Evolutionary conservation across 768 basidiomycete genomes (phyloP).

Genomic region (Collybiopsis confluens): DNA sequence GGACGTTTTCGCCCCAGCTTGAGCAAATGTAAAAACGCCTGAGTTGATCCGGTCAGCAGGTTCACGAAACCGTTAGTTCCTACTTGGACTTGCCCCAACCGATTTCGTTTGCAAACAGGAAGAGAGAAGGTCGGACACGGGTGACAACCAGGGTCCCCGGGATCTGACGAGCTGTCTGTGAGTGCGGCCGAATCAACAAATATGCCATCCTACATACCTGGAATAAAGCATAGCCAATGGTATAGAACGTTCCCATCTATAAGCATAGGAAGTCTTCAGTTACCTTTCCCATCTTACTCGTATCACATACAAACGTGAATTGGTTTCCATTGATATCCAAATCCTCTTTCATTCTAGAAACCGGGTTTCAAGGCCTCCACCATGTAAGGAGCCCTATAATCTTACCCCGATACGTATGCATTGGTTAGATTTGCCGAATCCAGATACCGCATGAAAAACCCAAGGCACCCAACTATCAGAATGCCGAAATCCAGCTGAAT

Average conservation of each 20-base stretch:
- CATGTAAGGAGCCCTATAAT: neutral
- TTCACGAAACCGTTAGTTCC: neutral
- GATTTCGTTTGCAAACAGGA: conserved; percentile 16
- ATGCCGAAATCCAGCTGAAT: conserved; percentile 20
- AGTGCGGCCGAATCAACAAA: too few species aligned
- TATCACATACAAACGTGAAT: conserved; percentile 16
- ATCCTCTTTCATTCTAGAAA: conserved; percentile 21
- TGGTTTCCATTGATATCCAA: conserved; percentile 19
- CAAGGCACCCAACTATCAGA: conserved; percentile 18
- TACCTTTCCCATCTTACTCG: neutral
- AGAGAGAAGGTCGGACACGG: conserved; percentile 19
- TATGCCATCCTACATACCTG: conserved; percentile 9
- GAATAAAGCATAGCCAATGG: conserved; percentile 17
- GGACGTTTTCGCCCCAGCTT: conserved; percentile 19
- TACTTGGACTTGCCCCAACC: conserved; percentile 17
- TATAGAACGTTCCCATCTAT: conserved; percentile 22
- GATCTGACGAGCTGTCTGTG: conserved; percentile 8
- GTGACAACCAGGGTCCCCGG: conserved; percentile 21
- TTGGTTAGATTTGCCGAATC: conserved; percentile 20
- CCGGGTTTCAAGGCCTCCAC: neutral
- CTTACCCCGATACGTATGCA: conserved; percentile 16
- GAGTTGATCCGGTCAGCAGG: neutral
- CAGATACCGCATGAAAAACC: conserved; percentile 22
- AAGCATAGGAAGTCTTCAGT: neutral
- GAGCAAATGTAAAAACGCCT: conserved; percentile 21